These are phyloP conservation scores for Globisporangium paddicum DNA, from an alignment of 352 stramenopile genomes.

Conservation along the genomic window DNA sequence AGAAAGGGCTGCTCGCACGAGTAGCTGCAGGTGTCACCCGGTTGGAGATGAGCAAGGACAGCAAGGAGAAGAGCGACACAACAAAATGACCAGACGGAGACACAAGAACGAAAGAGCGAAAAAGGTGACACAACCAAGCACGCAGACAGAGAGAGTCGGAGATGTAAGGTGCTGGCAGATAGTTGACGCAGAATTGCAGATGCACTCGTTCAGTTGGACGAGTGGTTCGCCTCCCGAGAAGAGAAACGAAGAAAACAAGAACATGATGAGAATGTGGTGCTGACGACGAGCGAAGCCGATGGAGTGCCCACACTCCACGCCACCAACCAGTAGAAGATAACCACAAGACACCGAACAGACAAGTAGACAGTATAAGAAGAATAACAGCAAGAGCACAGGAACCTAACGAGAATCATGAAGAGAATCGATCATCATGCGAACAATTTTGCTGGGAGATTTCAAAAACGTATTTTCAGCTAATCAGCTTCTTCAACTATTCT, in stretches of 20 bases:
- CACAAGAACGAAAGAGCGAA: not conserved
- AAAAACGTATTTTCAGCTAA: slow-evolving; percentile 3
- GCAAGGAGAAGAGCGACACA: not conserved
- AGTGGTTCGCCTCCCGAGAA: too few relatives aligned
- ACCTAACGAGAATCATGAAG: too few relatives aligned
- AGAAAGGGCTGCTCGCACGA: not conserved
- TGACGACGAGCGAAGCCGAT: too few relatives aligned
- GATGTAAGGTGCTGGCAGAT: too few relatives aligned
- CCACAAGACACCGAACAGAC: not conserved
- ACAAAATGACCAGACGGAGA: not conserved
- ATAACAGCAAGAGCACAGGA: too few relatives aligned
- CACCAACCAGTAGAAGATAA: too few relatives aligned
- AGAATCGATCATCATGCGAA: not conserved
- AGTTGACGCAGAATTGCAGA: too few relatives aligned
- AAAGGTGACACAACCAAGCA: not conserved
- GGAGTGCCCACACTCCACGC: too few relatives aligned
- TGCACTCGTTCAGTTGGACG: too few relatives aligned
- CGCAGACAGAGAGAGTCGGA: too few relatives aligned
- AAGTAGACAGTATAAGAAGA: not conserved
- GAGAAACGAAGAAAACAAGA: too few relatives aligned
- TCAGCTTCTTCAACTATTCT: not conserved
- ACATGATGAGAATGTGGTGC: too few relatives aligned
- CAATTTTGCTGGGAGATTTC: not conserved
- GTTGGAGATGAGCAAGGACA: not conserved
- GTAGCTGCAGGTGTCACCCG: not conserved